phyloP scores from a whole-genome alignment of 306 rosid species.

The Acacia crassicarpa region DNA sequence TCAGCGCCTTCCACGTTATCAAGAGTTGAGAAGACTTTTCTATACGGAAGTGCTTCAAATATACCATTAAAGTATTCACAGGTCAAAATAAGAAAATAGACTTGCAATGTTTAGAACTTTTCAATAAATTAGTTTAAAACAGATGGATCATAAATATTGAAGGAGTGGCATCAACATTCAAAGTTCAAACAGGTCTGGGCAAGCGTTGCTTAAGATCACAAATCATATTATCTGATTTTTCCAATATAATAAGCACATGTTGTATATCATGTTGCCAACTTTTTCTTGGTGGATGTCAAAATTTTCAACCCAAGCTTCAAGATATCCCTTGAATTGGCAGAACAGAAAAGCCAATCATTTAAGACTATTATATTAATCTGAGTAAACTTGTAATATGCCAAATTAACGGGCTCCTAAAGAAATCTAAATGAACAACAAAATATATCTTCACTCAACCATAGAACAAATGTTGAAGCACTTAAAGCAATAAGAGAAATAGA shows the following conservation, averaged over 20 bases:
- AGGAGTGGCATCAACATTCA: background rate
- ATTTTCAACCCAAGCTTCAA: background rate
- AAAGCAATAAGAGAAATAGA: too few relatives aligned
- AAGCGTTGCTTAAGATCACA: background rate
- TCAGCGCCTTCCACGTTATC: background rate
- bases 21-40: background rate
- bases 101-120: background rate
- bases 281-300: background rate
- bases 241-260: background rate
- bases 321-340: background rate
- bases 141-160: background rate
- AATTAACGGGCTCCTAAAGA: background rate
- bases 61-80: background rate
- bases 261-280: background rate
- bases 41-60: background rate
- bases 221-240: background rate
- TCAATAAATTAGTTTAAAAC: background rate
- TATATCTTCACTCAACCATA: too few relatives aligned
- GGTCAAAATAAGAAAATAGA: background rate
- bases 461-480: too few relatives aligned
- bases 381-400: background rate
- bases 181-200: background rate
- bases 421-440: background rate
- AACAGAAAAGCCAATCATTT: background rate
- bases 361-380: background rate